Evolutionary conservation across 345 rosid species (phyloP), one percentile per base, ranked within the genome.

Genomic region (Eutrema japonicum): DNA sequence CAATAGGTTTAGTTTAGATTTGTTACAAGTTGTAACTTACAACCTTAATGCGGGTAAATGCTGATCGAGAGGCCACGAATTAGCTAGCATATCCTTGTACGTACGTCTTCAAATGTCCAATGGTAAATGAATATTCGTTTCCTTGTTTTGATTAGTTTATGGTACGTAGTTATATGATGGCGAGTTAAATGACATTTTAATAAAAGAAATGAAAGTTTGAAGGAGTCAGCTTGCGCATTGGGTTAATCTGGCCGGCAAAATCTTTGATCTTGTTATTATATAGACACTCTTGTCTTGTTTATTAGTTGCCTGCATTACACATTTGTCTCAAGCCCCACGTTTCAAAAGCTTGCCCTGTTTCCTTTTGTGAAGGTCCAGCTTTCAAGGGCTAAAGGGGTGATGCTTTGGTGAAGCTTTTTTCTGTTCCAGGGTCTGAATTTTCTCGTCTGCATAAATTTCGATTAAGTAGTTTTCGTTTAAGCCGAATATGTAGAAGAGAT

Each of bases 171-270:
- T 13, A 13, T 32, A 47, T 58, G 26, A 57, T 10, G 74, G 40
- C 47, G 47, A 57, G 43, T 43, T 43, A n/a, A 16, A 68, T 16
- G 49, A 2, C 38, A 26, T 2, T 55, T 47, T 5, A 48, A 48
- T 35, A 36, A 9, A 66, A 12, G 2, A 16, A 2, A 55, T 36
- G 2, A 58, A 22, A 32, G 43, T 7, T 62, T 62, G 79, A 76
- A 76, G 5, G 37, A 37, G 59, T 63, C 79, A 70, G 52, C 48
- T 67, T 57, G 12, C 35, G 12, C 35, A 53, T 50, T 36, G 53
- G 37, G 60, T 76, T 51, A 22, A 48, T 64, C 2, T 49, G 76
- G 76, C 80, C 80, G 72, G 80, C 76, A 77, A 56, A 16, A 70
- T 48, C 71, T 64, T 70, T 70, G 72, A 56, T 22, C 48, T 22